phyloP scores from a whole-genome alignment of 2,329 filamentous ascomycete genomes.

The Epichloe amarillans region DNA sequence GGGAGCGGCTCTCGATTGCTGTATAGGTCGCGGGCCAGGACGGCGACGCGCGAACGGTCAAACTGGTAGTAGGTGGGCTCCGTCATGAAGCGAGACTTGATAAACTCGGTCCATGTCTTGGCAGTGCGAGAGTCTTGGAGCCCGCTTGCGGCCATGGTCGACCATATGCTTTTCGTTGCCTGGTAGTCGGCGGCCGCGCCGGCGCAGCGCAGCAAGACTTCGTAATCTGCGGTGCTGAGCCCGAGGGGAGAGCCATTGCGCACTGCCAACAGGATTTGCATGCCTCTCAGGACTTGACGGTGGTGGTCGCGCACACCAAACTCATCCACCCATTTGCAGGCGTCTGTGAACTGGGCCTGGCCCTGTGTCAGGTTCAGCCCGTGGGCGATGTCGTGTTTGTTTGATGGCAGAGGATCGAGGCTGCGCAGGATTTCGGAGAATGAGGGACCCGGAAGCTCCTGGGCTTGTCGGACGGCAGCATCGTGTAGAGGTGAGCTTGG shows the following conservation, averaged over 20 bases:
- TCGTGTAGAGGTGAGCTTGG: conserved; percentile 9
- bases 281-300: conserved; percentile 19
- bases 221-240: conserved; percentile 28
- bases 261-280: conserved; percentile 21
- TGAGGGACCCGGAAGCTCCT: conserved; percentile 34
- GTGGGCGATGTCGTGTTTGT: conserved; percentile 34
- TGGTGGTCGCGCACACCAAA: conserved; percentile 33
- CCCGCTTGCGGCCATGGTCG: conserved; percentile 15
- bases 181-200: conserved; percentile 28
- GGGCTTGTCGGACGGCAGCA: conserved; percentile 18
- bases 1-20: conserved; percentile 8
- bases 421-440: conserved; percentile 52
- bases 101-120: conserved; percentile 29
- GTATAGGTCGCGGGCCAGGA: conserved; percentile 27
- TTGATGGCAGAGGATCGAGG: conserved; percentile 40
- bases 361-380: conserved; percentile 25
- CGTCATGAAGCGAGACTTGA: conserved; percentile 33
- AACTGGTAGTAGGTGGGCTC: conserved; percentile 33
- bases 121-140: conserved; percentile 19
- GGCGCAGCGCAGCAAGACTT: conserved; percentile 31
- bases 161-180: conserved; percentile 23
- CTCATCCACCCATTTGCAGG: conserved; percentile 24
- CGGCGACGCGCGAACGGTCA: conserved; percentile 26
- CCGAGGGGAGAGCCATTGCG: conserved; percentile 16
- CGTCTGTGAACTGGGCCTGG: conserved; percentile 26